These are phyloP conservation scores for Pneumocystis oryctolagi DNA, from an alignment of 1,139 yeast species.

Conservation along the genomic window DNA sequence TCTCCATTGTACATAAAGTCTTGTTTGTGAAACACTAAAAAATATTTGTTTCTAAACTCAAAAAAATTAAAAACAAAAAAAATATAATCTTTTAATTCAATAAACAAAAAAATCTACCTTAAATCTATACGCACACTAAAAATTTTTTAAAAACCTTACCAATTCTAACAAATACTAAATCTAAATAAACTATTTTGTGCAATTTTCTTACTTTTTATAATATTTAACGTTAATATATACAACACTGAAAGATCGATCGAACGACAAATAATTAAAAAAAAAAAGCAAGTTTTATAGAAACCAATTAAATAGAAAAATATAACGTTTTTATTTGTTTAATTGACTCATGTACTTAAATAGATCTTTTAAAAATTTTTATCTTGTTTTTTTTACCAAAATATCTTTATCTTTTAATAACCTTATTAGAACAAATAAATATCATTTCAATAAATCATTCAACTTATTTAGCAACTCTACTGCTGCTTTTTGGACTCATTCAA, in stretches of 20 bases:
- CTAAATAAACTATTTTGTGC: background rate
- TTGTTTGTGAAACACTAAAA: background rate
- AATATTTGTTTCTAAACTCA: background rate
- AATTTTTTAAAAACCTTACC: too few species aligned
- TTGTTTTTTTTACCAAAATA: too few species aligned
- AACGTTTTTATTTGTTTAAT: too few species aligned
- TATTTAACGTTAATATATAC: too few species aligned
- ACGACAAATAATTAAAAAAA: background rate
- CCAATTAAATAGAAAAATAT: too few species aligned
- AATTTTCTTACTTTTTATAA: background rate
- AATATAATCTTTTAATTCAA: too few species aligned
- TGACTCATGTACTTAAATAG: too few species aligned
- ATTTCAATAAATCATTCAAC: too few species aligned
- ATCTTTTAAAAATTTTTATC: too few species aligned
- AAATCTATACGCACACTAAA: background rate
- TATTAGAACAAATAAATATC: background rate
- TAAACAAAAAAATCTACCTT: background rate
- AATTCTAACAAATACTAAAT: background rate
- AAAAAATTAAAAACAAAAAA: too few species aligned
- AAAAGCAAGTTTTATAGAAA: too few species aligned
- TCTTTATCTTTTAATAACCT: background rate
- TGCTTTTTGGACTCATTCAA: slow-evolving; percentile 5
- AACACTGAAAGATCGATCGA: background rate
- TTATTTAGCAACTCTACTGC: background rate
- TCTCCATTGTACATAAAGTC: background rate